Evolutionary conservation across 129 eudicot genomes (phyloP), one percentile per base, ranked within the genome.

Genomic region (Lonicera japonica): DNA sequence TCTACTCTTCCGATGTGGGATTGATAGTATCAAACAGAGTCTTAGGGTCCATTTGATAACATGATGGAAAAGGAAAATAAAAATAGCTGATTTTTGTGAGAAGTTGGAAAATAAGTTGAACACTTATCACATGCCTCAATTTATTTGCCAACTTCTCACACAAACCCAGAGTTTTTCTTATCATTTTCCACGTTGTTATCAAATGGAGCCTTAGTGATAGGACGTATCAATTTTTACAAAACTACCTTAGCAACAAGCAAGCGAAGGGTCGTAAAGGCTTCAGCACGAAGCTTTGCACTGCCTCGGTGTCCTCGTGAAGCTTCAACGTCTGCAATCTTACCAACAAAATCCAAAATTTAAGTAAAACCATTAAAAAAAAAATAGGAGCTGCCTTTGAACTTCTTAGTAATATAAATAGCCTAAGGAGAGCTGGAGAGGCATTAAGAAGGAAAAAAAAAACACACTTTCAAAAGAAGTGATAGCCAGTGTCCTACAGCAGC

Each of bases 401-500:
- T 46, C 11, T 48, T 5, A 25, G 21, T 5, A 61, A 23, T 15
- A 48, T 18, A 16, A 63, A 23, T 52, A 25, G 56, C 18, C 72
- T 48, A 43, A 11, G 56, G 20, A 62, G 60, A 61, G 22, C 43
- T 11, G 56, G 20, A 62, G 60, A 61, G 22, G 52, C 22, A 17
- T 0, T 9, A 59, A 29, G 14, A 18, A n/a, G n/a, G n/a, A 38
- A n/a, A 25, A 69, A 23, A 41, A 57, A 19, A 20, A 61, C 82
- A 41, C 75, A 86, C 98, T 86, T 87, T 92, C 54, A 87, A 75
- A 25, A 92, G 83, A 73, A 92, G 95, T 39, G 96, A 87, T 25
- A 87, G 80, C 98, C 96, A 92, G 71, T 87, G 98, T 23, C 98
- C 98, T 64, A 92, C 80, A 50, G 86, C 84, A 70, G 82, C 80